These are phyloP conservation scores for Boletus sp. DNA, from an alignment of 1,284 basidiomycete genomes.

Conservation along the genomic window DNA sequence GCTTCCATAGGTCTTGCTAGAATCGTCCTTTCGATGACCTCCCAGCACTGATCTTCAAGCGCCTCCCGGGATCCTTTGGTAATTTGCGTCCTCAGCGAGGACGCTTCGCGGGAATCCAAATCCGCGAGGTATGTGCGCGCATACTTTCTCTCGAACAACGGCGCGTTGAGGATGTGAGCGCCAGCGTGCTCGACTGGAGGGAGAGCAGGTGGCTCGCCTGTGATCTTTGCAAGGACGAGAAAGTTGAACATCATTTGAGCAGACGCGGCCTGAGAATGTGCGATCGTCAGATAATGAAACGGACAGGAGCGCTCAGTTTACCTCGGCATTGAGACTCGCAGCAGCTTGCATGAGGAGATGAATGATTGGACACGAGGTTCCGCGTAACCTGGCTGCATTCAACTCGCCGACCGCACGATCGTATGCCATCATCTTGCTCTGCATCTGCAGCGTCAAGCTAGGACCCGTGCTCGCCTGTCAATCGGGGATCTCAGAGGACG, in stretches of 20 bases:
- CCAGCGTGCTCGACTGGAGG: slow-evolving; percentile 75
- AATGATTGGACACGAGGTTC: slow-evolving; percentile 74
- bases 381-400: slow-evolving; percentile 73
- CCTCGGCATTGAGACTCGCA: slow-evolving; percentile 57
- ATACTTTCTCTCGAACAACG: slow-evolving; percentile 72
- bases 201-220: slow-evolving; percentile 65
- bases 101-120: slow-evolving; percentile 67
- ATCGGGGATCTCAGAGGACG: slow-evolving; percentile 13
- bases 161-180: slow-evolving; percentile 77
- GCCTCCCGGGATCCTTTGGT: slow-evolving; percentile 74
- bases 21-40: slow-evolving; percentile 85
- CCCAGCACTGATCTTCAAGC: slow-evolving; percentile 86
- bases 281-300: slow-evolving; percentile 6
- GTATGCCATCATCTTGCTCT: slow-evolving; percentile 96
- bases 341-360: slow-evolving; percentile 72
- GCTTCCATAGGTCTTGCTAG: slow-evolving; percentile 86
- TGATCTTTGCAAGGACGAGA: slow-evolving; percentile 73
- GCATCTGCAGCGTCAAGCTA: slow-evolving; percentile 73
- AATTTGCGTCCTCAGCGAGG: slow-evolving; percentile 67
- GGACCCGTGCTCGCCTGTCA: slow-evolving; percentile 54
- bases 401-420: slow-evolving; percentile 78
- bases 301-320: slow-evolving; percentile 34
- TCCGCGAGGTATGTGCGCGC: slow-evolving; percentile 74
- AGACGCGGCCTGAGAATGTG: slow-evolving; percentile 45
- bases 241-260: slow-evolving; percentile 71